These are phyloP conservation scores for Teratosphaeria epicoccoides DNA, from an alignment of 2,329 filamentous ascomycete genomes.

Conservation along the genomic window DNA sequence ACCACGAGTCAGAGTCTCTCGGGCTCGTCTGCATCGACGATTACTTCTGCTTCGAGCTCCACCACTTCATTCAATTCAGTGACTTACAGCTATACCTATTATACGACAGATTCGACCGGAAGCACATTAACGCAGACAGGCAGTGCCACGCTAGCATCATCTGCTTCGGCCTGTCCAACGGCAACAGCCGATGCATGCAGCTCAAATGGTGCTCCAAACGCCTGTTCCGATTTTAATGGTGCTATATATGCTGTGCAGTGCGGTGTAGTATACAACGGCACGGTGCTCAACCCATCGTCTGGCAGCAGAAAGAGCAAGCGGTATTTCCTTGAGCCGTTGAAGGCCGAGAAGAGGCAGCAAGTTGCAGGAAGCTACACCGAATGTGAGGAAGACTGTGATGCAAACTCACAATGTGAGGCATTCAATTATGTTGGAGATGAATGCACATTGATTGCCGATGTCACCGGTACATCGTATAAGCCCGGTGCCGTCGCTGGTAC, in stretches of 20 bases:
- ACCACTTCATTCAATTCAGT: neutral
- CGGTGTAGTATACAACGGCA: constrained; percentile 13
- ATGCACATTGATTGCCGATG: constrained; percentile 21
- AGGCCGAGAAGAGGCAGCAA: neutral
- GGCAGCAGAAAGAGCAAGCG: constrained; percentile 5
- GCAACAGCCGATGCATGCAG: neutral
- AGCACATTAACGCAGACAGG: neutral
- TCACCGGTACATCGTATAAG: constrained; percentile 15
- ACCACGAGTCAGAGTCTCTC: neutral
- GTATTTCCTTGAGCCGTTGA: constrained; percentile 7
- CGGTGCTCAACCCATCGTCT: constrained; percentile 11
- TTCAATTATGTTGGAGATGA: constrained; percentile 20
- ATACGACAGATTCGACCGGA: neutral
- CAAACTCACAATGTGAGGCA: constrained; percentile 17
- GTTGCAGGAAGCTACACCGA: constrained; percentile 2
- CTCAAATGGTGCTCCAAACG: neutral
- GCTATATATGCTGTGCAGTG: constrained; percentile 7
- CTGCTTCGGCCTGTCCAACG: neutral
- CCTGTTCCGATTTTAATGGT: neutral
- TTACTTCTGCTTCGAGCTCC: neutral
- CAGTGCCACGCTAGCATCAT: neutral
- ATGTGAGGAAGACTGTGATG: constrained; percentile 15
- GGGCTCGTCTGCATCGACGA: neutral
- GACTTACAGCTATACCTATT: neutral
- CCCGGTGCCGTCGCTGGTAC: constrained; percentile 15